phyloP scores from a whole-genome alignment of 805 yeast genomes.

The Lipomyces spencermartinsiae region DNA sequence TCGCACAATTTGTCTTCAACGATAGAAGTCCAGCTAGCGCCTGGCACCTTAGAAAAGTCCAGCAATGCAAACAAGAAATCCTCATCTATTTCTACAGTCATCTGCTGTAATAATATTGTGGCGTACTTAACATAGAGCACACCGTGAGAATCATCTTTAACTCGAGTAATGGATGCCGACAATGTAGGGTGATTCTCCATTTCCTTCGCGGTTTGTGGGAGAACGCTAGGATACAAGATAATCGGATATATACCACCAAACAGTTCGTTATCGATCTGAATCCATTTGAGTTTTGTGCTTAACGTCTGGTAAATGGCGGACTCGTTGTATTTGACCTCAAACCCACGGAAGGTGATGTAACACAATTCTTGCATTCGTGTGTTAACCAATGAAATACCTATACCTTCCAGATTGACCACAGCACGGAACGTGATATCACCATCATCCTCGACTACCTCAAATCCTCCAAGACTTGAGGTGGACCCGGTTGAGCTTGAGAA shows the following conservation, averaged over 20 bases:
- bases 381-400: slow-evolving; percentile 86
- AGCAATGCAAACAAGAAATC: slow-evolving; percentile 83
- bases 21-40: slow-evolving; percentile 71
- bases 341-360: slow-evolving; percentile 80
- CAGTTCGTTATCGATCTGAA: slow-evolving; percentile 90
- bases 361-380: slow-evolving; percentile 75
- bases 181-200: slow-evolving; percentile 89
- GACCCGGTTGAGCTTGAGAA: slow-evolving; percentile 17
- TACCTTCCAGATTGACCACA: slow-evolving; percentile 70
- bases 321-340: slow-evolving; percentile 80
- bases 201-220: slow-evolving; percentile 83
- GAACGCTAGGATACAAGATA: slow-evolving; percentile 83
- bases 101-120: slow-evolving; percentile 84
- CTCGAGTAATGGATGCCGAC: slow-evolving; percentile 80
- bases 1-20: slow-evolving; percentile 64
- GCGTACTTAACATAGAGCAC: slow-evolving; percentile 90
- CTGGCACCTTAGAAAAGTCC: slow-evolving; percentile 81
- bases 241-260: slow-evolving; percentile 90
- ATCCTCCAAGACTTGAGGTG: slow-evolving; percentile 33
- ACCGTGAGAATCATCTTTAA: slow-evolving; percentile 90
- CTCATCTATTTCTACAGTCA: slow-evolving; percentile 92
- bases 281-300: slow-evolving; percentile 86
- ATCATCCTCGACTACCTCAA: slow-evolving; percentile 52
- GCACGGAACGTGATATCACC: slow-evolving; percentile 61
- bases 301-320: slow-evolving; percentile 83